Evolutionary conservation across 768 basidiomycete genomes (phyloP).

Genomic region (Rhodotorula paludigena): DNA sequence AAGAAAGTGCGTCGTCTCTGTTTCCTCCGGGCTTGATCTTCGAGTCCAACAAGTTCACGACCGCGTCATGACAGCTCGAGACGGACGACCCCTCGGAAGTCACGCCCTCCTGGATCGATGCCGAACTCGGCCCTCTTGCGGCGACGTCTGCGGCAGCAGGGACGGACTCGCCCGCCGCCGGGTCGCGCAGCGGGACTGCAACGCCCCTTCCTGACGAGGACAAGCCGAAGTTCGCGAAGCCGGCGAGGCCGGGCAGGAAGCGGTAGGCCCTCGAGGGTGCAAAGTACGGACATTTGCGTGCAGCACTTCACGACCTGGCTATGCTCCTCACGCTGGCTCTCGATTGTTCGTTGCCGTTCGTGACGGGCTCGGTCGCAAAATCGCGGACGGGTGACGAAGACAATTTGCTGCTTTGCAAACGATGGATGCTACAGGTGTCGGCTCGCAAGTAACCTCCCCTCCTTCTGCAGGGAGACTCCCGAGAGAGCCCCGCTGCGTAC

Average conservation of each 20-base stretch:
- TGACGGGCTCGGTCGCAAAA: too few species aligned
- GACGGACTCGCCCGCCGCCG: neutral
- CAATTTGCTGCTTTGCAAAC: neutral
- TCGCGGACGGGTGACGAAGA: neutral
- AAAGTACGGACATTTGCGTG: too few species aligned
- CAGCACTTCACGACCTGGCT: too few species aligned
- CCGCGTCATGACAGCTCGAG: conserved; percentile 59
- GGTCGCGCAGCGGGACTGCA: neutral
- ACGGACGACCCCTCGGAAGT: conserved; percentile 75
- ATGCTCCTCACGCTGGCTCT: too few species aligned
- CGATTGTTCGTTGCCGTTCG: too few species aligned
- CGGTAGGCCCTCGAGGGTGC: conserved; percentile 33
- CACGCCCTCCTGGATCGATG: conserved; percentile 59
- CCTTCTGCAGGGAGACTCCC: too few species aligned
- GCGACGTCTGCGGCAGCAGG: neutral
- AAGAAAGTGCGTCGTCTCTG: conserved; percentile 45
- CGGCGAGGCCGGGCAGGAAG: conserved; percentile 63
- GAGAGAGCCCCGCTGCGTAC: neutral
- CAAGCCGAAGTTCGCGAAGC: conserved; percentile 60
- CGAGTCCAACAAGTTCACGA: conserved; percentile 36
- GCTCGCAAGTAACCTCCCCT: neutral
- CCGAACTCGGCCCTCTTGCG: conserved; percentile 54
- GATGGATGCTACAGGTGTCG: neutral
- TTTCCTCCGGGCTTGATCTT: neutral
- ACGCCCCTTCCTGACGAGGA: conserved; percentile 45